These are phyloP conservation scores for Cryphonectria japonica DNA, from an alignment of 2,329 filamentous ascomycete genomes.

Conservation along the genomic window DNA sequence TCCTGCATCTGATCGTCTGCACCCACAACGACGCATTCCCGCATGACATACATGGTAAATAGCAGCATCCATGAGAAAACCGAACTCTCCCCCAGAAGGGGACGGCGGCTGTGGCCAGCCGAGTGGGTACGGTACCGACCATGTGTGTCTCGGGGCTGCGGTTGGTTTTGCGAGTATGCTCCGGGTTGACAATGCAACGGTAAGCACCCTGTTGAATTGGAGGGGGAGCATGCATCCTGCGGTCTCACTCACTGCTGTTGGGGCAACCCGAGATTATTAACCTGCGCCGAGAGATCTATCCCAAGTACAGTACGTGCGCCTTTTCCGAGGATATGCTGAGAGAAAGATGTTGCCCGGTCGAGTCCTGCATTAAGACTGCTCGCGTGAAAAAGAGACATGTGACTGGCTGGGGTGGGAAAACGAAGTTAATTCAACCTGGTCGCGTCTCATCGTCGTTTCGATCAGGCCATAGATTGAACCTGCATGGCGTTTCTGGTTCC, in stretches of 20 bases:
- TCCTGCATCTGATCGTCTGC: not conserved
- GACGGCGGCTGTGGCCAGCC: not conserved
- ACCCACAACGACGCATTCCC: not conserved
- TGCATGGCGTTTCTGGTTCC: conserved; percentile 1
- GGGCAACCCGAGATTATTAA: not conserved
- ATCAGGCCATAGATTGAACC: not conserved
- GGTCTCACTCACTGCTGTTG: not conserved
- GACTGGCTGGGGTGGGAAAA: not conserved
- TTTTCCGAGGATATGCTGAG: not conserved
- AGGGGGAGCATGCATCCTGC: not conserved
- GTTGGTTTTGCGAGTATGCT: not conserved
- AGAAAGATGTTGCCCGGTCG: not conserved
- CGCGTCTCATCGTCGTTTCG: not conserved
- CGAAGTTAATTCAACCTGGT: not conserved
- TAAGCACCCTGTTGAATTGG: conserved; percentile 7
- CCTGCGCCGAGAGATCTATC: not conserved
- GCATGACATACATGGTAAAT: not conserved
- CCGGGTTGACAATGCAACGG: conserved; percentile 3
- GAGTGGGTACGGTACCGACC: conserved; percentile 1
- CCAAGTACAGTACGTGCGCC: not conserved
- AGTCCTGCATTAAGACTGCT: not conserved
- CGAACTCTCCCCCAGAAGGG: not conserved
- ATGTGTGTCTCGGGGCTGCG: conserved; percentile 3
- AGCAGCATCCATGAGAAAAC: not conserved
- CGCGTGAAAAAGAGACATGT: not conserved